These are phyloP conservation scores for Trametes cinnabarina DNA, from an alignment of 768 basidiomycete species.

Conservation along the genomic window DNA sequence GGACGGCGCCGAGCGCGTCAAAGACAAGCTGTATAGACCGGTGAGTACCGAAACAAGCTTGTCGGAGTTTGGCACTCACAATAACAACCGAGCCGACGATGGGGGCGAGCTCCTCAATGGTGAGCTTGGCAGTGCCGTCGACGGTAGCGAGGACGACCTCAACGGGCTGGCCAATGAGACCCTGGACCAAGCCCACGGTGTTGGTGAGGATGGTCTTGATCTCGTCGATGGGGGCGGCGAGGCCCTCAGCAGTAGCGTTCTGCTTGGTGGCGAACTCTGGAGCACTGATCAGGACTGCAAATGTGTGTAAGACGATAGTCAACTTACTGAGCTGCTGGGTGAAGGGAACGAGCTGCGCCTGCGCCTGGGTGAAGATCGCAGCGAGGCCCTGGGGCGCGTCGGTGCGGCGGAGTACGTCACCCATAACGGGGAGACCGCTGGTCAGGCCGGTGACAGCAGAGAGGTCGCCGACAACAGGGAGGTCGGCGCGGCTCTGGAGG, in stretches of 20 bases:
- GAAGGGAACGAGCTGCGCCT: conserved; percentile 12
- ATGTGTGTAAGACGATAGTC: not conserved
- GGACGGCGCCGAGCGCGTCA: conserved; percentile 24
- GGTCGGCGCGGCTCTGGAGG: conserved; percentile 4
- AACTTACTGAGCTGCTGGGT: conserved; percentile 30
- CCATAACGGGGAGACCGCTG: conserved; percentile 3
- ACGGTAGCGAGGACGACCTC: conserved; percentile 28
- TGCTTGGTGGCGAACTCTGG: conserved; percentile 27
- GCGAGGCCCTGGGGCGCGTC: conserved; percentile 24
- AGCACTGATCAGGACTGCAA: not conserved
- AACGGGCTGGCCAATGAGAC: conserved; percentile 25
- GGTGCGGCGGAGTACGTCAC: conserved; percentile 14
- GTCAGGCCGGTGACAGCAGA: not conserved
- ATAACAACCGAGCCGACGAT: conserved; percentile 25
- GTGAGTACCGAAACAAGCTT: too few species aligned
- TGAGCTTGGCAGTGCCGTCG: conserved; percentile 24
- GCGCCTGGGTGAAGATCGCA: conserved; percentile 27
- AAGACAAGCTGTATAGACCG: conserved; percentile 30
- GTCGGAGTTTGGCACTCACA: conserved; percentile 25
- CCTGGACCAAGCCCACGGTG: conserved; percentile 27
- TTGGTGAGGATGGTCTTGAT: conserved; percentile 27
- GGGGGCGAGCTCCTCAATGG: conserved; percentile 27
- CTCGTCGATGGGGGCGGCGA: conserved; percentile 23
- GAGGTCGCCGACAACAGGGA: not conserved
- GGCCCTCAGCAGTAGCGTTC: conserved; percentile 25